phyloP scores from a whole-genome alignment of 768 basidiomycete genomes.

The Pleurotus eryngii region DNA sequence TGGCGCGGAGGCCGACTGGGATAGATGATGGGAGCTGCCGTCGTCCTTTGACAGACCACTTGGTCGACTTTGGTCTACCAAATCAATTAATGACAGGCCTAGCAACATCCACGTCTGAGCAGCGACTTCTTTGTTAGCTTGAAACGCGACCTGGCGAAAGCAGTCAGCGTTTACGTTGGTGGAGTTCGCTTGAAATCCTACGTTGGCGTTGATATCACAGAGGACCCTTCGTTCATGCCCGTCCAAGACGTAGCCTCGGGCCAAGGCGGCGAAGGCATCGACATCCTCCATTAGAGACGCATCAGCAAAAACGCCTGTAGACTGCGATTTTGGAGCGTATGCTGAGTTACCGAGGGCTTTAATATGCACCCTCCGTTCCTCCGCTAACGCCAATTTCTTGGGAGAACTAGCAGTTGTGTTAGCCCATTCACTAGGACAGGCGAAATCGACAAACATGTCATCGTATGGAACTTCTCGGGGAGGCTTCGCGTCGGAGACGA shows the following conservation, averaged over 20 bases:
- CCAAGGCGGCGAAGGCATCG: constrained; percentile 56
- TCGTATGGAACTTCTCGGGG: constrained; percentile 76
- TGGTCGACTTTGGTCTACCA: constrained; percentile 34
- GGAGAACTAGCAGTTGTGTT: constrained; percentile 30
- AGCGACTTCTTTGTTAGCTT: constrained; percentile 50
- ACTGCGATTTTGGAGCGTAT: constrained; percentile 51
- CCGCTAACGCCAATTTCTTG: constrained; percentile 27
- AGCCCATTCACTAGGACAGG: neutral
- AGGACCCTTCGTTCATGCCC: constrained; percentile 41
- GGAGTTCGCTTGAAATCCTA: constrained; percentile 13
- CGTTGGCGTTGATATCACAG: constrained; percentile 61
- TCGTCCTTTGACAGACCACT: constrained; percentile 17
- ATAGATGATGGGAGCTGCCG: constrained; percentile 14
- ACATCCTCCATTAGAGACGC: constrained; percentile 35
- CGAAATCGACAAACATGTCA: constrained; percentile 54
- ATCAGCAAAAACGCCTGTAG: constrained; percentile 48
- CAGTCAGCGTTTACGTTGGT: constrained; percentile 5
- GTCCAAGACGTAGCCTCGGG: constrained; percentile 57
- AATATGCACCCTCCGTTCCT: constrained; percentile 30
- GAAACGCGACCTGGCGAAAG: constrained; percentile 48
- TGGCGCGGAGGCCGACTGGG: constrained; percentile 39
- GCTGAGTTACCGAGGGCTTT: constrained; percentile 63
- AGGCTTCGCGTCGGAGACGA: constrained; percentile 53
- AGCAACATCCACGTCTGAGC: constrained; percentile 71
- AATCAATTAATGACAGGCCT: constrained; percentile 49